phyloP scores from a whole-genome alignment of 2,329 filamentous ascomycete genomes.

The Colletotrichum lini region DNA sequence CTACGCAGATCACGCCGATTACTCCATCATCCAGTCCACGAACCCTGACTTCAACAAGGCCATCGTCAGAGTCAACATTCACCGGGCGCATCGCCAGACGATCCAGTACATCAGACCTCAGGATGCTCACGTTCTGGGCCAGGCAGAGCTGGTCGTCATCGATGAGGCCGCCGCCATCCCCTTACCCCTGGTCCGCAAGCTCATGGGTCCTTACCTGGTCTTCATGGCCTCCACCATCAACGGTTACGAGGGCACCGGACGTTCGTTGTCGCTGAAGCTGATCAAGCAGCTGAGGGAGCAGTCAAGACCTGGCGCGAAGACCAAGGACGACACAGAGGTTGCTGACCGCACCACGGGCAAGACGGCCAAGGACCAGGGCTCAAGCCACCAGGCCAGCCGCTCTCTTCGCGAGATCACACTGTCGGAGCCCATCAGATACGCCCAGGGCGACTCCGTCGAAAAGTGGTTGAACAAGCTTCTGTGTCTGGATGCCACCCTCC shows the following conservation, averaged over 20 bases:
- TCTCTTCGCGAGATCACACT: conserved; percentile 93
- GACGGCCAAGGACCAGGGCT: conserved; percentile 74
- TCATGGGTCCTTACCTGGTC: conserved; percentile 96
- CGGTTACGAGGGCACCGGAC: conserved; percentile 96
- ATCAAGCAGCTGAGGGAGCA: conserved; percentile 98
- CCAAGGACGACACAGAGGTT: conserved; percentile 74
- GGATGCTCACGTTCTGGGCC: conserved; percentile 93
- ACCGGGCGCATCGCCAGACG: conserved; percentile 94
- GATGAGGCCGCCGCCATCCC: conserved; percentile 98
- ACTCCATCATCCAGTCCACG: conserved; percentile 97
- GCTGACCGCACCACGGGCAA: conserved; percentile 86
- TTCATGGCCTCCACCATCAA: conserved; percentile 99
- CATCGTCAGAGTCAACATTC: conserved; percentile 96
- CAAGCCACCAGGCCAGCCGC: conserved; percentile 74
- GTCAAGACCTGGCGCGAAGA: conserved; percentile 75
- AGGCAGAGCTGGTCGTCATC: conserved; percentile 95
- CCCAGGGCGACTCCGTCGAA: conserved; percentile 90
- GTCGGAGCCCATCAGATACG: conserved; percentile 94
- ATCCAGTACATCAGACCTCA: conserved; percentile 99
- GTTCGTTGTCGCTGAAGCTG: conserved; percentile 94
- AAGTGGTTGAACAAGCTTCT: conserved; percentile 96
- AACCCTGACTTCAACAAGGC: conserved; percentile 99
- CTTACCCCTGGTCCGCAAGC: conserved; percentile 89
- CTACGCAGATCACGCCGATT: conserved; percentile 96
- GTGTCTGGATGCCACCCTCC: conserved; percentile 92